These are phyloP conservation scores for Taiozyma sp. DNA, from an alignment of 1,139 yeast genomes.

Conservation along the genomic window DNA sequence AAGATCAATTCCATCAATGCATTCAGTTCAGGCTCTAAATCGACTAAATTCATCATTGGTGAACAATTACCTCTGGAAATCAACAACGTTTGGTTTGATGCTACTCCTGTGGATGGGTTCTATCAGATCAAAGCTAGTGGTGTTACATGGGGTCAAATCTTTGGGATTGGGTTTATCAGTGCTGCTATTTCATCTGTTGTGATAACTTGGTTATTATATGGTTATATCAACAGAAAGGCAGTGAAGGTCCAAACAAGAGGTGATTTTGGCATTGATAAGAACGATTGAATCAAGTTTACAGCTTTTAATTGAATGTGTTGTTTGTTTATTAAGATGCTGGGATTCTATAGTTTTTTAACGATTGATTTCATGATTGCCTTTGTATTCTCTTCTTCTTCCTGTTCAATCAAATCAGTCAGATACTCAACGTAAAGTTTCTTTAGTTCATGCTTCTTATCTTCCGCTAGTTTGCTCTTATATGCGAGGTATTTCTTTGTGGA, in stretches of 20 bases:
- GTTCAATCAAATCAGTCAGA: constrained; percentile 36
- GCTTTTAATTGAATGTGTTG: neutral
- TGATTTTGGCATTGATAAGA: constrained; percentile 20
- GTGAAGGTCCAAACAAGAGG: constrained; percentile 17
- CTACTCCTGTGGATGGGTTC: constrained; percentile 5
- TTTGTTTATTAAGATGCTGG: neutral
- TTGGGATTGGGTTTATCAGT: constrained; percentile 25
- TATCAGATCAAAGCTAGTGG: constrained; percentile 7
- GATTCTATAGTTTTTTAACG: constrained; percentile 27
- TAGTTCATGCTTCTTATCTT: constrained; percentile 35
- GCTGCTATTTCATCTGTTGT: constrained; percentile 28
- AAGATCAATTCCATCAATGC: constrained; percentile 52
- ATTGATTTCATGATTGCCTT: constrained; percentile 29
- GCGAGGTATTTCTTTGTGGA: constrained; percentile 71
- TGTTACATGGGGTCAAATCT: constrained; percentile 1
- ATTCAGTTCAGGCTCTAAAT: constrained; percentile 60
- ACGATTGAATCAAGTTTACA: constrained; percentile 6
- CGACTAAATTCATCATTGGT: constrained; percentile 63
- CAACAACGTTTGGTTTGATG: constrained; percentile 53
- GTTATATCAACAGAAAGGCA: constrained; percentile 36
- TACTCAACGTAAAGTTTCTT: constrained; percentile 40
- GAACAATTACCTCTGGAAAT: constrained; percentile 54
- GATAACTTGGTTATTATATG: constrained; percentile 32
- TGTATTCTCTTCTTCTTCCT: constrained; percentile 27
- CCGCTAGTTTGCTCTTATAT: constrained; percentile 41